phyloP scores from a whole-genome alignment of 2,329 filamentous ascomycete species.

The Aureobasidium namibiae region DNA sequence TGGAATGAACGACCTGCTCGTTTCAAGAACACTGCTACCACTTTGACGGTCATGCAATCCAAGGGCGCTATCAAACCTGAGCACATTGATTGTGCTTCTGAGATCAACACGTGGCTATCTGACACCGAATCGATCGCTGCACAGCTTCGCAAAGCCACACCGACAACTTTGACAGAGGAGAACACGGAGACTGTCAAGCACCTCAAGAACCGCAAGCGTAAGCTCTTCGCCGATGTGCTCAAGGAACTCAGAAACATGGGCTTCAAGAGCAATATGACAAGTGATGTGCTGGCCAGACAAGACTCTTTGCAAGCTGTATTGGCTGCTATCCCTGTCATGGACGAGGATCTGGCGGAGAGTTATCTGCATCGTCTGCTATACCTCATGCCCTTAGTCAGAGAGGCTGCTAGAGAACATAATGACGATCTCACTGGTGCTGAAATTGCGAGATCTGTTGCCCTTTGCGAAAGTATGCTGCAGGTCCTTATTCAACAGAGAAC shows the following conservation, averaged over 20 bases:
- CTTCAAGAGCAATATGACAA: constrained; percentile 71
- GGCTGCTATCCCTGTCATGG: constrained; percentile 39
- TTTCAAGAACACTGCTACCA: constrained; percentile 61
- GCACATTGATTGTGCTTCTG: constrained; percentile 46
- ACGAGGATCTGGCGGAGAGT: constrained; percentile 47
- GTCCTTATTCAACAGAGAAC: constrained; percentile 54
- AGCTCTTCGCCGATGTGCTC: constrained; percentile 80
- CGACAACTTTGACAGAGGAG: constrained; percentile 70
- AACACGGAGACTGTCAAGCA: constrained; percentile 80
- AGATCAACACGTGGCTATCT: constrained; percentile 12
- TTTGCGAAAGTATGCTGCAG: constrained; percentile 76
- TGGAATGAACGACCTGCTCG: constrained; percentile 48
- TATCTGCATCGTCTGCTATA: constrained; percentile 75
- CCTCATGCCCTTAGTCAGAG: constrained; percentile 59
- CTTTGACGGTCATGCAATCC: constrained; percentile 65
- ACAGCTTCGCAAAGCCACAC: constrained; percentile 76
- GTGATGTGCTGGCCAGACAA: constrained; percentile 65
- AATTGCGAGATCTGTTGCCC: constrained; percentile 68
- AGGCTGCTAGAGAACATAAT: constrained; percentile 63
- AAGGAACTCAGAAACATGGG: constrained; percentile 83
- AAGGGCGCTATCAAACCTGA: constrained; percentile 47
- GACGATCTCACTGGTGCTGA: constrained; percentile 79
- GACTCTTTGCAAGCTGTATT: constrained; percentile 62
- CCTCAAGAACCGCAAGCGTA: constrained; percentile 82
- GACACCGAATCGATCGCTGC: constrained; percentile 21